Evolutionary conservation across 2,329 filamentous ascomycete genomes (phyloP).

Genomic region (Ophiosphaerella korrae): DNA sequence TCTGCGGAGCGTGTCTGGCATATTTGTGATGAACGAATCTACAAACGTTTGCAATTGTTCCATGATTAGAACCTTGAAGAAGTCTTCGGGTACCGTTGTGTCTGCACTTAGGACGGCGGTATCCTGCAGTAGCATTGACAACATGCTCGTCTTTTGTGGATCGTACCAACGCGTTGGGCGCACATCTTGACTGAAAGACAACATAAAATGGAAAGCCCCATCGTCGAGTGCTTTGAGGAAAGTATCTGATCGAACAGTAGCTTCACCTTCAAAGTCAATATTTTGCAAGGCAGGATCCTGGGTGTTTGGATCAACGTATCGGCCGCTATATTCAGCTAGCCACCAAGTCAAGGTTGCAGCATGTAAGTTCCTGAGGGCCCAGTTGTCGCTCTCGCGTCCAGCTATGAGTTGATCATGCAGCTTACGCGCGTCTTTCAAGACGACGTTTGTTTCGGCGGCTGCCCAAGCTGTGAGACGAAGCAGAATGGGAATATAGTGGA

Average conservation of each 20-base stretch:
- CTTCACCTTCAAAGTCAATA: constrained; percentile 69
- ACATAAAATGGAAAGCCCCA: constrained; percentile 88
- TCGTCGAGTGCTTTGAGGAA: constrained; percentile 82
- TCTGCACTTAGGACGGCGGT: constrained; percentile 72
- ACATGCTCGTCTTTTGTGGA: constrained; percentile 79
- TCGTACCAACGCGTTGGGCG: constrained; percentile 85
- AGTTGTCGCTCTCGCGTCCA: constrained; percentile 69
- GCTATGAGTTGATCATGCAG: constrained; percentile 72
- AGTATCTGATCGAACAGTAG: constrained; percentile 70
- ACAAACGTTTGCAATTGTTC: constrained; percentile 84
- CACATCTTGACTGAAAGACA: constrained; percentile 82
- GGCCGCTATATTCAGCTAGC: constrained; percentile 90
- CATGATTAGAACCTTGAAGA: constrained; percentile 76
- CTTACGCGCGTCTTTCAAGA: constrained; percentile 70
- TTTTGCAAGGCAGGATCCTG: constrained; percentile 54
- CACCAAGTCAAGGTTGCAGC: constrained; percentile 82
- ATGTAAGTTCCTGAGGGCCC: constrained; percentile 76
- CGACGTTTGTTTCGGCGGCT: constrained; percentile 72
- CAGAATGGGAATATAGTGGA: constrained; percentile 83
- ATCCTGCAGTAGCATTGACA: constrained; percentile 82
- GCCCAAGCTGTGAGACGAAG: constrained; percentile 78
- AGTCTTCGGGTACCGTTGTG: constrained; percentile 68
- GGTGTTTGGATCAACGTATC: constrained; percentile 76
- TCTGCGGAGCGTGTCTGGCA: constrained; percentile 87
- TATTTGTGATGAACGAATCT: constrained; percentile 91